phyloP scores from a whole-genome alignment of 1,284 basidiomycete species.

The Earliella scabrosa region DNA sequence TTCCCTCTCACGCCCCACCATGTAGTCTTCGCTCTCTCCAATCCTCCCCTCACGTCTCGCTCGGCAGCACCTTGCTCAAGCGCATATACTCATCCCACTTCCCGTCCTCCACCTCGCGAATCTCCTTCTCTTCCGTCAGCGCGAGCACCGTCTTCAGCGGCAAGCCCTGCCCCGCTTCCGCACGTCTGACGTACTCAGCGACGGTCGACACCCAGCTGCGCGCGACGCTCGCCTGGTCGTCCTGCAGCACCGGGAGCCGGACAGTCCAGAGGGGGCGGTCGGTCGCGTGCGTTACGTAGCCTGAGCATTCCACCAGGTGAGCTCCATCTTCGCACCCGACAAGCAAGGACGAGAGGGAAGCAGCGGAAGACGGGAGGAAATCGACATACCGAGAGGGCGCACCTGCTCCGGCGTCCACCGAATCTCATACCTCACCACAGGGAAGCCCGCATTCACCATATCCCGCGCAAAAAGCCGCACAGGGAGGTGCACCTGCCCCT shows the following conservation, averaged over 20 bases:
- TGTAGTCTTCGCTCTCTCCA: background rate
- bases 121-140: conserved; percentile 51
- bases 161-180: conserved; percentile 40
- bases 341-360: no score
- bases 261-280: conserved; percentile 58
- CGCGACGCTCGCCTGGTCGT: conserved; percentile 49
- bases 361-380: no score
- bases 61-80: conserved; percentile 20
- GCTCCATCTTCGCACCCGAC: no score
- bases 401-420: conserved; percentile 67
- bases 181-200: conserved; percentile 41
- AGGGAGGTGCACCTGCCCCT: conserved; percentile 74
- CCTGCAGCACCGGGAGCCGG: conserved; percentile 44
- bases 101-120: conserved; percentile 58
- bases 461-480: conserved; percentile 66
- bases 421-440: conserved; percentile 70
- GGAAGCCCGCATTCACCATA: conserved; percentile 56
- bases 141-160: conserved; percentile 49
- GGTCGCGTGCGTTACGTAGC: conserved; percentile 70
- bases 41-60: conserved; percentile 6
- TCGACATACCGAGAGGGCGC: conserved; percentile 56
- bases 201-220: conserved; percentile 56
- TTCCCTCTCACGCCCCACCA: background rate
- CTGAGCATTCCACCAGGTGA: conserved; percentile 41
- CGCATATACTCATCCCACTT: conserved; percentile 52